Evolutionary conservation across 345 rosid species (phyloP).

Genomic region (Psidium guajava): DNA sequence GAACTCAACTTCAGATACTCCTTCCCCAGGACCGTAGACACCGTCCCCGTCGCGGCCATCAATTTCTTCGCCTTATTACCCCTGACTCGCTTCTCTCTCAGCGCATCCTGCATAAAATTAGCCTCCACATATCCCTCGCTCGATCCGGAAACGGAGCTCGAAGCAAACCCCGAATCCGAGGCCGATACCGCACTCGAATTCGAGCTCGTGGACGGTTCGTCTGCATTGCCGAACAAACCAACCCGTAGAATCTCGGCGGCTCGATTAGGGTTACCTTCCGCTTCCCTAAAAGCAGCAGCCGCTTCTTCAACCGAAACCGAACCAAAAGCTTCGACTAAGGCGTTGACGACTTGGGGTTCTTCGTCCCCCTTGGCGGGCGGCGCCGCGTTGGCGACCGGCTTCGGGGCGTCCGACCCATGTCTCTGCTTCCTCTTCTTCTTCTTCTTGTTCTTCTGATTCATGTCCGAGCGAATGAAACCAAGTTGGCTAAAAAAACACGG

Average conservation of each 20-base stretch:
- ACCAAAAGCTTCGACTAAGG: conserved; percentile 43
- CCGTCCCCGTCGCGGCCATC: conserved; percentile 71
- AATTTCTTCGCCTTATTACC: conserved; percentile 44
- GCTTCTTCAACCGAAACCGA: conserved; percentile 48
- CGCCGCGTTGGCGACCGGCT: conserved; percentile 1
- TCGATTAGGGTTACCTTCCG: conserved; percentile 32
- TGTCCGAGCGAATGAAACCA: not conserved
- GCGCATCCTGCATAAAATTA: not conserved
- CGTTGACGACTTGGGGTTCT: not conserved
- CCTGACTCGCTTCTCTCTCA: conserved; percentile 11
- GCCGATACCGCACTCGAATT: conserved; percentile 29
- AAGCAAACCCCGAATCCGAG: conserved; percentile 27
- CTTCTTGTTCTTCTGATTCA: conserved; percentile 15
- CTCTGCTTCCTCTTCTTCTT: conserved; percentile 40
- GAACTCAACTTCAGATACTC: conserved; percentile 49
- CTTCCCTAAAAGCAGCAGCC: conserved; percentile 25
- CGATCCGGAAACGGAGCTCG: conserved; percentile 30
- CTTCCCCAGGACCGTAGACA: conserved; percentile 70
- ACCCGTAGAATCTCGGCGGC: conserved; percentile 31
- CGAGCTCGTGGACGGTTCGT: conserved; percentile 36
- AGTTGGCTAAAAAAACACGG: not conserved
- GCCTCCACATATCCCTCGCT: conserved; percentile 24
- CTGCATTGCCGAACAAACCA: conserved; percentile 15
- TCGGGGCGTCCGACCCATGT: conserved; percentile 12
- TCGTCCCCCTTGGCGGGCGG: not conserved